Base-by-base conservation (phyloP, 2,329 filamentous ascomycete genomes). In the Penicillium freii region DNA sequence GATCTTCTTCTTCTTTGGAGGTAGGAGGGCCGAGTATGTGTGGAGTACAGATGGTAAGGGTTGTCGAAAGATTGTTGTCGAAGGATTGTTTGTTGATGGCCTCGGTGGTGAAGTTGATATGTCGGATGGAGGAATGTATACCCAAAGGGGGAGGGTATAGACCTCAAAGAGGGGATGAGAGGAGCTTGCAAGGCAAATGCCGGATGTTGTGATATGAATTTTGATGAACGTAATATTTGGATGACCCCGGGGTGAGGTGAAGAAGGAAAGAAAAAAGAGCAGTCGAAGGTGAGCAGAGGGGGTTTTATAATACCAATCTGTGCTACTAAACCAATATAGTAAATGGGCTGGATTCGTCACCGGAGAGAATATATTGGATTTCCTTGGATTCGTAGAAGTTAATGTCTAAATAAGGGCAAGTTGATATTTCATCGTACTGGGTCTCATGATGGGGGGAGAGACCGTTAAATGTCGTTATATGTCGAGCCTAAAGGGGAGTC, bases 191-290 rank as follows among this genome's bases (percentile, higher is more conserved):
- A 27, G 27, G 27, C 29, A 39, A 50, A 50, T 31, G 38, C 25
- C 13, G 15, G 27, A 51, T 51, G 38, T 8, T 7, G 8, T 38
- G 23, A 29, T 19, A 8, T 27, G 27, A 25, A 8, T 44, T 33
- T 31, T n/a, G 42, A 46, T 33, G 27, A 15, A 19, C 21, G 7
- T 40, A 15, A 25, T 40, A 34, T 31, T 29, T 7, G 3, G 31
- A 34, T 45, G 40, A 53, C 51, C 51, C 31, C n/a, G 3, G 25
- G 3, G 45, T 38, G 52, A 53, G 56, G 49, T 57, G 53, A 49
- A 53, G 50, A 53, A 43, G 44, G 11, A 34, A 59, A 34, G 29
- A 43, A 51, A 51, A 34, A 23, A 31, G 19, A 25, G 3, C 2
- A n/a, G 11, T 2, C 23, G 31, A 54, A 8, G n/a, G 1, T 33